These are phyloP conservation scores for Metarhizium sp. DNA, from an alignment of 2,329 filamentous ascomycete genomes.

Conservation along the genomic window DNA sequence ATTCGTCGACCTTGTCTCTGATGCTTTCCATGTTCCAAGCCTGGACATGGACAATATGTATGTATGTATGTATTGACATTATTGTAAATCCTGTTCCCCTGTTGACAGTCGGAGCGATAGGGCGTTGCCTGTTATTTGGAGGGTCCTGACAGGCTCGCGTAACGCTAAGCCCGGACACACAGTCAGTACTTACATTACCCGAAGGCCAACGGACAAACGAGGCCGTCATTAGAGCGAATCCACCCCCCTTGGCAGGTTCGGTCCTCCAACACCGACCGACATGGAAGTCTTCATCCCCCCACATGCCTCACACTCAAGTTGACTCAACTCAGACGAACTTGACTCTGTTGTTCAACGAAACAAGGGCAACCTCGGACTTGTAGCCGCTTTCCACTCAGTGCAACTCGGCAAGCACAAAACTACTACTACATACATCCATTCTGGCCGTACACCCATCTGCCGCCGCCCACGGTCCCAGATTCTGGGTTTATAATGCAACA, in stretches of 20 bases:
- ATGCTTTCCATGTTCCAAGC: background rate
- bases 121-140: background rate
- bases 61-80: too few species aligned
- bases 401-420: background rate
- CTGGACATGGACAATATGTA: background rate
- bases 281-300: too few species aligned
- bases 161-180: too few species aligned
- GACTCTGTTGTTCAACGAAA: background rate
- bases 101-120: background rate
- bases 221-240: too few species aligned
- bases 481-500: background rate
- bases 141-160: too few species aligned
- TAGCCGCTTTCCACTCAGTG: background rate
- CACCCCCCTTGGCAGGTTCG: too few species aligned
- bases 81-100: too few species aligned
- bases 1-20: background rate
- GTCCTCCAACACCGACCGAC: too few species aligned
- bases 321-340: background rate
- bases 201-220: too few species aligned
- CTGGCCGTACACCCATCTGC: background rate
- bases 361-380: background rate
- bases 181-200: too few species aligned
- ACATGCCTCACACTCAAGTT: background rate
- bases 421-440: background rate
- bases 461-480: background rate